These are phyloP conservation scores for Linnemannia exigua DNA, from an alignment of 192 early-diverging fungal species.

Conservation along the genomic window DNA sequence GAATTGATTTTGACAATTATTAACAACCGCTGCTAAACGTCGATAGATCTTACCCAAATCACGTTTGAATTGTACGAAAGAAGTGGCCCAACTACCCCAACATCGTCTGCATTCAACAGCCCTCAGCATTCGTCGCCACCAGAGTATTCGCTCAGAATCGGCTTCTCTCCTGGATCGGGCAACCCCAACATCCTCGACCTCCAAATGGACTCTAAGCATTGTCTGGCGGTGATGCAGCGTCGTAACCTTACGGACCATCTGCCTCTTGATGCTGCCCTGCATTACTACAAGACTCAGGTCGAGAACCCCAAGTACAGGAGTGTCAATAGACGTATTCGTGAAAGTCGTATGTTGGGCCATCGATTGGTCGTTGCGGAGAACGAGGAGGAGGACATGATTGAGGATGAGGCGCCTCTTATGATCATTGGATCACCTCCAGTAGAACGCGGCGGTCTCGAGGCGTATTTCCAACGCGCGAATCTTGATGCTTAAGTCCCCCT, in stretches of 20 bases:
- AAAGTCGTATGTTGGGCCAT: slow-evolving; percentile 54
- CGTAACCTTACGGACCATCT: slow-evolving; percentile 92
- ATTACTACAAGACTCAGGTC: slow-evolving; percentile 68
- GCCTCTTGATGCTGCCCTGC: slow-evolving; percentile 79
- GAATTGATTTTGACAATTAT: slow-evolving; percentile 17
- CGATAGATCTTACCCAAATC: slow-evolving; percentile 93
- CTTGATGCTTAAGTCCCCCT: background rate
- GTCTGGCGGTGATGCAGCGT: slow-evolving; percentile 85
- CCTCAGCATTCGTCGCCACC: slow-evolving; percentile 54
- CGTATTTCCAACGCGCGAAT: slow-evolving; percentile 7
- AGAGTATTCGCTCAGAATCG: slow-evolving; percentile 92
- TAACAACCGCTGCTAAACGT: background rate
- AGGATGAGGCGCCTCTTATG: slow-evolving; percentile 52
- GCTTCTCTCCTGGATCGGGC: slow-evolving; percentile 92
- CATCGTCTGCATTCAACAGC: slow-evolving; percentile 4
- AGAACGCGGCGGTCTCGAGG: background rate
- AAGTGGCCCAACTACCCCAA: slow-evolving; percentile 62
- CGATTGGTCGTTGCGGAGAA: slow-evolving; percentile 41
- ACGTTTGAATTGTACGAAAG: slow-evolving; percentile 97
- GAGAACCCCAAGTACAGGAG: slow-evolving; percentile 57
- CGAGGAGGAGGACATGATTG: slow-evolving; percentile 26
- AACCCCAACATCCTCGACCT: slow-evolving; percentile 92
- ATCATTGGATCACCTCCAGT: slow-evolving; percentile 44
- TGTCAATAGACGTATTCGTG: slow-evolving; percentile 45
- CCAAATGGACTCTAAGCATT: slow-evolving; percentile 87